Evolutionary conservation across 2,329 filamentous ascomycete genomes (phyloP).

Genomic region (Trichoderma lentiforme): DNA sequence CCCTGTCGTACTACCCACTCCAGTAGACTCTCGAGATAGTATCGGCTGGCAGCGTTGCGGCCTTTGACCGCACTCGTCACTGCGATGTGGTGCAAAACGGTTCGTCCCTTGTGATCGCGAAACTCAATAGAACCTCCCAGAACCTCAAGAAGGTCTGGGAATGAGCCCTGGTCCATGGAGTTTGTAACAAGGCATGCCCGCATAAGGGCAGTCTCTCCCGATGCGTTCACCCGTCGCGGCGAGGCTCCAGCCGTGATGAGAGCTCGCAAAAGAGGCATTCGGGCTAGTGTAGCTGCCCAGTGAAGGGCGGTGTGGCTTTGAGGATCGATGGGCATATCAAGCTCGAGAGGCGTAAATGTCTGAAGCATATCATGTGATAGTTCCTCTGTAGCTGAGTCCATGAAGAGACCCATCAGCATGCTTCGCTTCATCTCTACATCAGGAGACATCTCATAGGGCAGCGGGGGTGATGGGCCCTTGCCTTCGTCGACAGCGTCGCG

Average conservation of each 20-base stretch:
- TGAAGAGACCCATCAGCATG: conserved; percentile 77
- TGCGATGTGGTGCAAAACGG: conserved; percentile 93
- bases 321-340: conserved; percentile 89
- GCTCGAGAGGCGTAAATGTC: conserved; percentile 71
- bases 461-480: conserved; percentile 60
- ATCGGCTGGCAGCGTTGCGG: conserved; percentile 84
- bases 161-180: conserved; percentile 85
- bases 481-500: conserved; percentile 46
- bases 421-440: conserved; percentile 77
- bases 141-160: conserved; percentile 85
- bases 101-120: conserved; percentile 82
- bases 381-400: conserved; percentile 68
- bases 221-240: conserved; percentile 81
- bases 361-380: conserved; percentile 71
- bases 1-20: conserved; percentile 92
- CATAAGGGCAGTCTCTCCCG: conserved; percentile 89
- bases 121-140: conserved; percentile 88
- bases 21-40: conserved; percentile 90
- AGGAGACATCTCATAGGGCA: conserved; percentile 58
- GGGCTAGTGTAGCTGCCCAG: conserved; percentile 91
- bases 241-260: conserved; percentile 82
- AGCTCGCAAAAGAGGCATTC: conserved; percentile 75
- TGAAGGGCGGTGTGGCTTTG: conserved; percentile 88
- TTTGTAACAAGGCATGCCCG: conserved; percentile 91
- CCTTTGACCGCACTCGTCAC: conserved; percentile 95